Evolutionary conservation across 2,329 filamentous ascomycete species (phyloP), one percentile per base, ranked within the genome.

Genomic region (Pezicula rhizophila): DNA sequence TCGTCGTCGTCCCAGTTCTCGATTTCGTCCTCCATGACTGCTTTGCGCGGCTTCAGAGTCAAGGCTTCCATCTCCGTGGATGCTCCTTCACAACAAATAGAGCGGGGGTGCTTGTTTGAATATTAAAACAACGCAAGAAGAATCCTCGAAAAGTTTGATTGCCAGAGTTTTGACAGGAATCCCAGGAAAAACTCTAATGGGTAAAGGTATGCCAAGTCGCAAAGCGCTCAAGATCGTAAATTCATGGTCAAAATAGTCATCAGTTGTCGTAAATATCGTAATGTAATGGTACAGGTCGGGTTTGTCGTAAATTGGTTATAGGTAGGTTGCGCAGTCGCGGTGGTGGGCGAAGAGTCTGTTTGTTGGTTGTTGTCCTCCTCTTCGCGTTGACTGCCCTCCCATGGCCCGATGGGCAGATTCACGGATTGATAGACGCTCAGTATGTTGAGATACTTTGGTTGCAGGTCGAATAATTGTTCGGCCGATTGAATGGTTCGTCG

Each of bases 1-100:
- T 87, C 82, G 59, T 87, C 85, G 63, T 91, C 82, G 62, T 91
- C 86, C 80, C 87, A 93, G 67, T 80, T 84, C 67, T 92, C 88
- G 55, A 91, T 76, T 15, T 74, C 70, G 51, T 80, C 78, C 64
- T 78, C 75, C 58, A 79, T 76, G 17, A 58, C 55, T 45, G 57
- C 58, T 50, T 60, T 61, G 41, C 62, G 60, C 51, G 59, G 60
- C 40, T 57, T 63, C 43, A 64, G 56, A 35, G 57, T 60, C 47
- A 65, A 58, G 46, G 61, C 57, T 18, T 65, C 56, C 62, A 65
- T 65, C 23, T 44, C 46, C n/a, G 17, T 5, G 23, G 28, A 14
- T 31, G 20, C 17, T 15, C 18, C 12, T 43, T 28, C 12, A 28
- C 18, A 40, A 23, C 23, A 40, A 40, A 40, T 8, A 31, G 28